phyloP scores from a whole-genome alignment of 177 flowering plant species.

The Vitis hybrid region DNA sequence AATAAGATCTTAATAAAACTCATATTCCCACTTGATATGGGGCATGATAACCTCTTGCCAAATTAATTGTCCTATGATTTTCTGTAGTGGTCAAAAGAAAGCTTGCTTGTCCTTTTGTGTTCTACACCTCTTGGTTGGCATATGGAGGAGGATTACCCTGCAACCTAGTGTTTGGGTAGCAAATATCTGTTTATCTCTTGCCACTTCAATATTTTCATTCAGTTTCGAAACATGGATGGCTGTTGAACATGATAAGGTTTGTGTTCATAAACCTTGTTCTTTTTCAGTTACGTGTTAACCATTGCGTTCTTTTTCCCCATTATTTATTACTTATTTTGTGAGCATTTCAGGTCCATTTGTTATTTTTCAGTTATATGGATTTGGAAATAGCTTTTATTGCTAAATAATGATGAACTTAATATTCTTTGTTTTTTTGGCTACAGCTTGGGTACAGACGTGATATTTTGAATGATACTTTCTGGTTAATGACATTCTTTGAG shows the following conservation, averaged over 20 bases:
- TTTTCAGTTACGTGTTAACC: slow-evolving; percentile 48
- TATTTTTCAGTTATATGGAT: background rate
- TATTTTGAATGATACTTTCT: slow-evolving; percentile 68
- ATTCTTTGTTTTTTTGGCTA: slow-evolving; percentile 15
- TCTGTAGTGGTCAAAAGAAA: slow-evolving; percentile 80
- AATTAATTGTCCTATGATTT: background rate
- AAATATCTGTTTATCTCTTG: slow-evolving; percentile 63
- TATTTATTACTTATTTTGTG: background rate
- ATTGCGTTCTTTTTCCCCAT: slow-evolving; percentile 2
- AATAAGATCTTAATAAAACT: background rate
- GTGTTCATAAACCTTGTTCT: slow-evolving; percentile 15
- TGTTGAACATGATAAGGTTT: slow-evolving; percentile 85
- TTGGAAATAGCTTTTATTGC: background rate
- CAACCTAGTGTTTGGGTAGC: slow-evolving; percentile 61
- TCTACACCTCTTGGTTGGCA: slow-evolving; percentile 67
- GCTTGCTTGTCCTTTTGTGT: slow-evolving; percentile 60
- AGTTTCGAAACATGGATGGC: slow-evolving; percentile 90
- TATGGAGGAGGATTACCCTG: slow-evolving; percentile 55
- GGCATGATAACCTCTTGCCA: slow-evolving; percentile 2
- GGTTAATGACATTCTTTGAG: slow-evolving; percentile 81
- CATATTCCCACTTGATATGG: background rate
- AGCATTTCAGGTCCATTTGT: background rate
- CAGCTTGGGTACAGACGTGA: slow-evolving; percentile 82
- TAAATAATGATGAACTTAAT: background rate
- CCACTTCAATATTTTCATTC: slow-evolving; percentile 68